phyloP scores from a whole-genome alignment of 2,329 filamentous ascomycete species.

The Botrytis cinerea region DNA sequence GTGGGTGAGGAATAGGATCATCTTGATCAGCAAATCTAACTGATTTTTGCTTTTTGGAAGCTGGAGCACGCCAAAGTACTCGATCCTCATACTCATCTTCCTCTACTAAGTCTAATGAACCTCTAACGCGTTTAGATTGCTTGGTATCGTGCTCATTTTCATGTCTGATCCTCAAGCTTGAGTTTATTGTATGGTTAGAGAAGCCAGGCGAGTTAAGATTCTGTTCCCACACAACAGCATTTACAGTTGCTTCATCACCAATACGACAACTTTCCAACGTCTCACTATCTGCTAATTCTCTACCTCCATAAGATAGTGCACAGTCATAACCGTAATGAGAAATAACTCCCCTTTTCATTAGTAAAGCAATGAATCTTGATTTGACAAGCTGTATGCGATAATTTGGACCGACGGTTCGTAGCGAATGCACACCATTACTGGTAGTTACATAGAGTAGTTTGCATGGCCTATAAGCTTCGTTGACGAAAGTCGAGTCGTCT shows the following conservation, averaged over 20 bases:
- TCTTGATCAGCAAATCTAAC: not conserved
- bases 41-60: not conserved
- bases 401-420: not conserved
- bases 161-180: not conserved
- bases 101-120: not conserved
- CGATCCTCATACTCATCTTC: not conserved
- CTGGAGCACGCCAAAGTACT: not conserved
- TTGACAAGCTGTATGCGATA: not conserved
- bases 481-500: not conserved
- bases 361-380: not conserved
- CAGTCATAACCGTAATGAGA: not conserved
- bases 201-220: not conserved
- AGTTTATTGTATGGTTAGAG: not conserved
- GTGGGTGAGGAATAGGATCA: not conserved
- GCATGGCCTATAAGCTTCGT: not conserved
- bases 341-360: not conserved
- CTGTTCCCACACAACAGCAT: conserved; percentile 5
- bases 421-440: not conserved
- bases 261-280: not conserved
- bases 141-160: not conserved
- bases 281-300: not conserved
- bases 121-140: not conserved
- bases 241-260: conserved; percentile 14
- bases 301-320: conserved; percentile 2
- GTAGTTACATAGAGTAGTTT: not conserved